Conservation (phyloP, 2,329 filamentous ascomycete species). For the Coniochaeta sp. region DNA sequence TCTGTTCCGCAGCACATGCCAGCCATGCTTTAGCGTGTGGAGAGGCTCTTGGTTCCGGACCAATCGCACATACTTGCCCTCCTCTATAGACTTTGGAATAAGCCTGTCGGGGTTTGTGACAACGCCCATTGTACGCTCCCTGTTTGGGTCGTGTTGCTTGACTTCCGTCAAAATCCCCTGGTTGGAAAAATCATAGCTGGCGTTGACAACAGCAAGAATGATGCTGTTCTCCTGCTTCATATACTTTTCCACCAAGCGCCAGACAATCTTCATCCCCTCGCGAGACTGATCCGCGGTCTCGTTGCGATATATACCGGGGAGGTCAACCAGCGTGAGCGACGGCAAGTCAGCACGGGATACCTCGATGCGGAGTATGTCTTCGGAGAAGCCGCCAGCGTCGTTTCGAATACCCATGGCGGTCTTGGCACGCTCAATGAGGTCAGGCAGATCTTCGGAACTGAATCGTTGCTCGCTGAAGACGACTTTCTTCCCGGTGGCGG, state of each 20-base stretch:
- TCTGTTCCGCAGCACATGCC: slow-evolving; percentile 37
- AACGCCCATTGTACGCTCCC: slow-evolving; percentile 44
- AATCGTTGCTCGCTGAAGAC: slow-evolving; percentile 25
- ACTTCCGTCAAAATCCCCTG: slow-evolving; percentile 42
- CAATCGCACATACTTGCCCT: slow-evolving; percentile 27
- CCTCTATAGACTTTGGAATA: slow-evolving; percentile 18
- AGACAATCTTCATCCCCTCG: slow-evolving; percentile 21
- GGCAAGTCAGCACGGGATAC: slow-evolving; percentile 33
- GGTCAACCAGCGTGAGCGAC: slow-evolving; percentile 45
- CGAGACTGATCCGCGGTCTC: slow-evolving; percentile 20
- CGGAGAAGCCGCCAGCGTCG: slow-evolving; percentile 26
- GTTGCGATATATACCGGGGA: slow-evolving; percentile 37
- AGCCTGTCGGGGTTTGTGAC: slow-evolving; percentile 47
- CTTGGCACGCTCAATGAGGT: slow-evolving; percentile 44
- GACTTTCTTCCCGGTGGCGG: slow-evolving; percentile 4
- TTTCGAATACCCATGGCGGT: slow-evolving; percentile 36
- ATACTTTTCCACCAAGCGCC: slow-evolving; percentile 38
- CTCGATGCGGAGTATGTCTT: slow-evolving; percentile 37
- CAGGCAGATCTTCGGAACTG: slow-evolving; percentile 29
- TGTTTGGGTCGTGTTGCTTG: slow-evolving; percentile 31
- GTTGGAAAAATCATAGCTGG: slow-evolving; percentile 39
- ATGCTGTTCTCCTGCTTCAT: slow-evolving; percentile 51
- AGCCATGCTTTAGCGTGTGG: slow-evolving; percentile 11
- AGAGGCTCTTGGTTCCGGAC: slow-evolving; percentile 19
- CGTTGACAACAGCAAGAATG: slow-evolving; percentile 46